Conservation (phyloP, 768 basidiomycete genomes). For the Harrya chromipes region DNA sequence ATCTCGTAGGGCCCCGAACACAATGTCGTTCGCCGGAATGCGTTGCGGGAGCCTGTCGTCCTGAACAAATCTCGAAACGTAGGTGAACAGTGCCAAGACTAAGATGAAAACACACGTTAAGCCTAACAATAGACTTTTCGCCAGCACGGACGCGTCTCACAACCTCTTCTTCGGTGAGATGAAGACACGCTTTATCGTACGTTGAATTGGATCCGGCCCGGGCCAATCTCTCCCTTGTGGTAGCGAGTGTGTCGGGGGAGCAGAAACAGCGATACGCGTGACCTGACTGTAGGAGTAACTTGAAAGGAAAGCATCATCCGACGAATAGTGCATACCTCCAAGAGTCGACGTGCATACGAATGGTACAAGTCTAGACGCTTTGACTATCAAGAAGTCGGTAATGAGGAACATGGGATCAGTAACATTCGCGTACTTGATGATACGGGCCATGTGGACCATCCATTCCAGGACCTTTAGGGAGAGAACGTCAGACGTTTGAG, state of each 20-base stretch:
- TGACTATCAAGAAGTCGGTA: conserved; percentile 53
- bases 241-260: conserved; percentile 62
- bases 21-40: conserved; percentile 56
- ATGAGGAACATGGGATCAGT: background rate
- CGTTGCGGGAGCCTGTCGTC: conserved; percentile 55
- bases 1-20: conserved; percentile 74
- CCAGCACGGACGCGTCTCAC: conserved; percentile 68
- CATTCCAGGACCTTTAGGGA: conserved; percentile 64
- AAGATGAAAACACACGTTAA: conserved; percentile 62
- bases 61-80: conserved; percentile 33
- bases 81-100: background rate
- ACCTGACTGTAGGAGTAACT: conserved; percentile 52
- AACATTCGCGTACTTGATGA: conserved; percentile 56
- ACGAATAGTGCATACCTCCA: conserved; percentile 53
- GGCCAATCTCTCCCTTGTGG: conserved; percentile 67
- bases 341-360: conserved; percentile 63
- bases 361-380: conserved; percentile 86
- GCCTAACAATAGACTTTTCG: conserved; percentile 77
- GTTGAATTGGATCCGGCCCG: conserved; percentile 70
- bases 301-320: background rate
- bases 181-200: conserved; percentile 87
- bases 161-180: conserved; percentile 84
- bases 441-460: conserved; percentile 82
- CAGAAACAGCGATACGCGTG: conserved; percentile 94
- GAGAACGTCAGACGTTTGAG: conserved; percentile 3